Conservation (phyloP, 768 basidiomycete genomes). For the Phlebiopsis flavidoalba region DNA sequence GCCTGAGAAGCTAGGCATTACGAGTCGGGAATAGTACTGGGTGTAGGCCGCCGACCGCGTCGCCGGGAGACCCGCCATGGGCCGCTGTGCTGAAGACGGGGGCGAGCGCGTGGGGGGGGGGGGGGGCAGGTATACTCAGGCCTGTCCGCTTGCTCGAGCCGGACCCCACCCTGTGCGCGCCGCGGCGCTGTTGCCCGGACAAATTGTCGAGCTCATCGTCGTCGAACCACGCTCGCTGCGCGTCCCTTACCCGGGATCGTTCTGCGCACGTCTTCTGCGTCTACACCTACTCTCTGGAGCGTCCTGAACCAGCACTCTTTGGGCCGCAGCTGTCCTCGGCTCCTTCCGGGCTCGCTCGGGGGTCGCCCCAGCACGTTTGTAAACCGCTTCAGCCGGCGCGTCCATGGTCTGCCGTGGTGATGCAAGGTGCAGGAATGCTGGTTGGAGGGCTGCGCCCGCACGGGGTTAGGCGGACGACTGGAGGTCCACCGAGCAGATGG, state of each 20-base stretch:
- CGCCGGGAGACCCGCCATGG: constrained; percentile 44
- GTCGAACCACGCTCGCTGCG: constrained; percentile 27
- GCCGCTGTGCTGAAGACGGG: constrained; percentile 42
- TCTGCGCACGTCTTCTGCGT: no score
- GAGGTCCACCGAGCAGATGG: constrained; percentile 31
- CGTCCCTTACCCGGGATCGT: constrained; percentile 33
- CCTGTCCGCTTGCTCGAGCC: constrained; percentile 30
- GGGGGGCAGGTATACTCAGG: no score
- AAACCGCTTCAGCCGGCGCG: no score
- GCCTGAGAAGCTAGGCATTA: constrained; percentile 13
- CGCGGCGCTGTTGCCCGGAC: constrained; percentile 38
- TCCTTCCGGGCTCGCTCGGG: constrained; percentile 57
- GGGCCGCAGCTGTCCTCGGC: no score
- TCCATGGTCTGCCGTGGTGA: no score
- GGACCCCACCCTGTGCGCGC: no score
- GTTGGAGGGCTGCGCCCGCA: constrained; percentile 39
- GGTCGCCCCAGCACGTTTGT: no score
- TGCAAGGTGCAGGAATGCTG: constrained; percentile 34
- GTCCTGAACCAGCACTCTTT: no score
- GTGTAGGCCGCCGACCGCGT: constrained; percentile 40
- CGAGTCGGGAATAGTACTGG: constrained; percentile 33
- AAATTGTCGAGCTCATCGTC: constrained; percentile 22
- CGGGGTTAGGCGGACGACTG: constrained; percentile 43
- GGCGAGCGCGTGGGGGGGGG: constrained; percentile 26
- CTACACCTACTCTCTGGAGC: no score